Conservation (phyloP, 2,329 filamentous ascomycete genomes). For the Aspergillus aculeatus region DNA sequence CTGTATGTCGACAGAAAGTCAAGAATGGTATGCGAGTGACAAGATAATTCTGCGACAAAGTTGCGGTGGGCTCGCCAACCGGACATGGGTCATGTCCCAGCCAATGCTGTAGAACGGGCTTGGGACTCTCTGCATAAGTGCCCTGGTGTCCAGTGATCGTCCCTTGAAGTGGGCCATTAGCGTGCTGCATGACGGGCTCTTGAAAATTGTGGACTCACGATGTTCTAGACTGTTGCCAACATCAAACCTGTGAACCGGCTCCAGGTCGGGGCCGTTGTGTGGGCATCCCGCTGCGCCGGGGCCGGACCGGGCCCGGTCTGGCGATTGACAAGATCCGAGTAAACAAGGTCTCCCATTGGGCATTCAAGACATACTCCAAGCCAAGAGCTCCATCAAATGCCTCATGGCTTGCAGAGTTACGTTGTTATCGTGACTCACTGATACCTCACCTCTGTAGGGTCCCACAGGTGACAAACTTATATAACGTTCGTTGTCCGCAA, state of each 20-base stretch:
- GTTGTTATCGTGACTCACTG: neutral
- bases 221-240: neutral
- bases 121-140: neutral
- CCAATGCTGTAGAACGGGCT: neutral
- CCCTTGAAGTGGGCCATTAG: neutral
- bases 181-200: neutral
- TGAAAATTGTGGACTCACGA: neutral
- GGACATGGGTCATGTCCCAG: neutral
- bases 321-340: neutral
- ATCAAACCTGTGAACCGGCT: neutral
- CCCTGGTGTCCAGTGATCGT: neutral
- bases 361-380: neutral
- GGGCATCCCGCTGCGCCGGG: neutral
- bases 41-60: neutral
- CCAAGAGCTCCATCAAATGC: neutral
- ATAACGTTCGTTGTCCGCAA: neutral
- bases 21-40: neutral
- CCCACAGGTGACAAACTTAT: neutral
- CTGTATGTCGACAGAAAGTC: neutral
- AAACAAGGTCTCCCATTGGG: slow-evolving; percentile 1
- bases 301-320: slow-evolving; percentile 3
- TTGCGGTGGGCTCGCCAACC: neutral
- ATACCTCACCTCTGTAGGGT: neutral
- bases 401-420: neutral
- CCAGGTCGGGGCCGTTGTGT: slow-evolving; percentile 2